Base-by-base conservation (phyloP, 106 monocot species). In the Vanilla planifolia region DNA sequence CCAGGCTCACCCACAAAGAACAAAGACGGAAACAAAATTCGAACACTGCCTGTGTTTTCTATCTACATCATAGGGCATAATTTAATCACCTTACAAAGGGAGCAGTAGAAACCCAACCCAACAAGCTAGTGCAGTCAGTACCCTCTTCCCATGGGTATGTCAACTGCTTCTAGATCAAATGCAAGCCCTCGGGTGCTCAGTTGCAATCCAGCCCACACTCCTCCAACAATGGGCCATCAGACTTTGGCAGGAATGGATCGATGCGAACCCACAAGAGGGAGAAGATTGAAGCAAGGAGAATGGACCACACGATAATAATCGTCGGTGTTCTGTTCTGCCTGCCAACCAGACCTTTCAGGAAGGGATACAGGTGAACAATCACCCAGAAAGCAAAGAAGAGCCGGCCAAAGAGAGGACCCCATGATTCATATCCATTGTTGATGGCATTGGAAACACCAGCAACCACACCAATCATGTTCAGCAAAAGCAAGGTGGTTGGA, bases 371-470 rank as follows among this genome's bases (percentile, higher is more conserved):
- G 43, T 88, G 88, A 15, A 80, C 83, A 13, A 88, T 83, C 55
- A 88, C 88, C 88, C 88, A 88, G 69, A 88, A 83, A 36, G 88
- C 76, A 57, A 88, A 88, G 79, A 88, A 88, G 24, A 88, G 83
- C 32, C 72, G 66, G 17, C 88, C 88, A 39, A 88, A 88, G 36
- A 88, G 66, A 43, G 88, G 88, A 0, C 88, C 88, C 88, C 88
- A 88, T 10, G 88, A 88, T 59, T 88, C 88, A 40, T 88, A 88
- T 53, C 88, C 88, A 16, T 88, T 88, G 88, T 88, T 88, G 23
- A 88, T 88, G 34, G 88, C 88, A 65, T 88, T 88, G 10, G 88
- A 88, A 26, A 88, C 50, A 6, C 88, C 88, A 15, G 88, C 88
- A 6, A 88, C 88, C 17, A 88, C 83, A 25, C 88, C 88, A 45